Base-by-base conservation (phyloP, 169 alveolate genomes). In the Babesia ovata region DNA sequence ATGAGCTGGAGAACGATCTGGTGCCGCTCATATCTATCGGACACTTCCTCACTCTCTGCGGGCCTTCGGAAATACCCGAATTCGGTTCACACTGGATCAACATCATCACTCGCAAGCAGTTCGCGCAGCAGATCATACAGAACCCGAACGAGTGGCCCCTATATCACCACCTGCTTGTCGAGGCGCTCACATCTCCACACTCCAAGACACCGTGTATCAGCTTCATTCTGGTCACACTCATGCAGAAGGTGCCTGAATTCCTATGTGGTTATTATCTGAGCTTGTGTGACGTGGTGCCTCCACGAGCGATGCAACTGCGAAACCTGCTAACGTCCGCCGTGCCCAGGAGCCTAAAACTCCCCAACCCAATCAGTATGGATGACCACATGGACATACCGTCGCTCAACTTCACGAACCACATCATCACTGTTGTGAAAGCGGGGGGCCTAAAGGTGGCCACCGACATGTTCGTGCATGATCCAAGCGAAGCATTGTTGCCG, bases 171-270 rank as follows among this genome's bases (percentile, higher is more conserved):
- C 39, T 91, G 61, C 81, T 92, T 61, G 65, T 88, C 42, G 79
- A 91, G 49, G 85, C 90, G 39, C 86, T 91, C 63, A 84, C 75
- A n/a, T 87, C 85, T 61, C 83, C 75, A 61, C 86, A 88, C 54
- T 76, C 87, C 39, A 77, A 72, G 70, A 69, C 74, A 53, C 77
- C 86, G 48, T 72, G 85, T 59, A 63, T 90, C 17, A 58, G 94
- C 44, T 91, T 97, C 83, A 83, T 96, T 52, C 92, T 96, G 62
- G 88, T 96, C 59, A 92, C 94, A 60, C 83, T 96, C 79, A 83
- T 95, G 72, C 97, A 96, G 86, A 98, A 96, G 67, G 97, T 87
- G 74, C 99, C 99, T 17, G 99, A 98, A 84, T 97, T 97, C 92
- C 86, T 97, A 24, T 95, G 98, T 63, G 95, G 95, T 54, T 97